Conservation (phyloP, 2,329 filamentous ascomycete species). For the Talaromyces funiculosus region DNA sequence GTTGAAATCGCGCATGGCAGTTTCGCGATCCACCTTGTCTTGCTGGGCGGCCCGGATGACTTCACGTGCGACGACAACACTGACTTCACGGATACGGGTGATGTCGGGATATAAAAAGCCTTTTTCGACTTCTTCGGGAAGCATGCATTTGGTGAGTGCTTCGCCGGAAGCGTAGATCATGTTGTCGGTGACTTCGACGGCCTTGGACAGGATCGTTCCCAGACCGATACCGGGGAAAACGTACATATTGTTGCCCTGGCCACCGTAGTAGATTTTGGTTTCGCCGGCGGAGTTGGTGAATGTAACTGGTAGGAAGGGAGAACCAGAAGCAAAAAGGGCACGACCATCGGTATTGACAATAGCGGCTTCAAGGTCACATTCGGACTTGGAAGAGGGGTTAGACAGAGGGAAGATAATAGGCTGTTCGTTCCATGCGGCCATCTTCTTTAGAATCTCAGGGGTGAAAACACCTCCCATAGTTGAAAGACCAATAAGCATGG, state of each 20-base stretch:
- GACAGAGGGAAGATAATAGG: constrained; percentile 95
- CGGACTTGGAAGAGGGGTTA: constrained; percentile 93
- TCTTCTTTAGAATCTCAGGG: constrained; percentile 68
- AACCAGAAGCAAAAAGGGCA: constrained; percentile 90
- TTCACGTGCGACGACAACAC: constrained; percentile 76
- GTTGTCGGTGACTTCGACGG: constrained; percentile 77
- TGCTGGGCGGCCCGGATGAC: constrained; percentile 88
- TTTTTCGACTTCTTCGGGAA: constrained; percentile 70
- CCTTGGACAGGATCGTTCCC: constrained; percentile 85
- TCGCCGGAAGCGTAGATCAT: constrained; percentile 96
- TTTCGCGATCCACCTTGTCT: constrained; percentile 61
- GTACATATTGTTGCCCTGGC: constrained; percentile 78
- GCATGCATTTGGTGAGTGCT: constrained; percentile 71
- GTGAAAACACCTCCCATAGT: constrained; percentile 95
- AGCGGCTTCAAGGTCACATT: constrained; percentile 95
- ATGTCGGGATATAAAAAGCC: constrained; percentile 89
- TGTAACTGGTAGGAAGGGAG: constrained; percentile 73
- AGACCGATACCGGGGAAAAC: constrained; percentile 96
- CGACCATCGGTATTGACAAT: constrained; percentile 85
- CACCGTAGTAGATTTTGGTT: constrained; percentile 64
- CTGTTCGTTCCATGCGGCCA: constrained; percentile 60
- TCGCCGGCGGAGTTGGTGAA: constrained; percentile 56
- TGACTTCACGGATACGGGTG: constrained; percentile 85
- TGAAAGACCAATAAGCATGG: constrained; percentile 87
- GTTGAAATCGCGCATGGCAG: constrained; percentile 37